Evolutionary conservation across 1,284 basidiomycete species (phyloP).

Genomic region (Irpex rosettiformis): DNA sequence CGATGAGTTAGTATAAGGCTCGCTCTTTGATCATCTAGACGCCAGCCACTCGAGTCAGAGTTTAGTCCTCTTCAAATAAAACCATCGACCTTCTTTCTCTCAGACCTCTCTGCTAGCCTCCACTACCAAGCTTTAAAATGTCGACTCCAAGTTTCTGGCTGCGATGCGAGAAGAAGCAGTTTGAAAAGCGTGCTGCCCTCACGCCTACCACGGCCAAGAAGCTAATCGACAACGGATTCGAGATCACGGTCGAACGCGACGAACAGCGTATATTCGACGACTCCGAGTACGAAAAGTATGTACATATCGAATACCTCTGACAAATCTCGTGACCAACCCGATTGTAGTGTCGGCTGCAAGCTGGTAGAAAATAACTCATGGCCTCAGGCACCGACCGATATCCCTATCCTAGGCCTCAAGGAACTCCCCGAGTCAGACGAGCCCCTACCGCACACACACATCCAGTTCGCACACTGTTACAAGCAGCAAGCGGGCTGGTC

Average conservation of each 20-base stretch:
- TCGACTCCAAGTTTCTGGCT: conserved; percentile 67
- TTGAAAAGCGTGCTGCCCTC: conserved; percentile 91
- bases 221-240: conserved; percentile 90
- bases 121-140: conserved; percentile 27
- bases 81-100: conserved; percentile 1
- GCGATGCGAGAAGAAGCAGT: conserved; percentile 92
- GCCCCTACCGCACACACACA: conserved; percentile 90
- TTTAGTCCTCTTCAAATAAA: conserved; percentile 1
- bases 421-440: conserved; percentile 84
- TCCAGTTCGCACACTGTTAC: conserved; percentile 99
- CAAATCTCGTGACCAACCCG: conserved; percentile 4
- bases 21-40: neutral
- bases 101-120: conserved; percentile 17
- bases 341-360: conserved; percentile 81
- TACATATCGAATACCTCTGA: conserved; percentile 17
- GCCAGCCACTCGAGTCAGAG: neutral
- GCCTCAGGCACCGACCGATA: conserved; percentile 72
- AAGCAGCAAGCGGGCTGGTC: conserved; percentile 96
- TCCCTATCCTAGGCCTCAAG: conserved; percentile 95
- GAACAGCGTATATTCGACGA: conserved; percentile 96
- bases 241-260: conserved; percentile 91
- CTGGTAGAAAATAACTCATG: conserved; percentile 90
- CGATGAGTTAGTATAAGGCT: no score
- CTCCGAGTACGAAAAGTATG: conserved; percentile 89
- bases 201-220: conserved; percentile 91